Conservation (phyloP, 371 early-diverging fungal species). For the Caulochytrium protostelioides region DNA sequence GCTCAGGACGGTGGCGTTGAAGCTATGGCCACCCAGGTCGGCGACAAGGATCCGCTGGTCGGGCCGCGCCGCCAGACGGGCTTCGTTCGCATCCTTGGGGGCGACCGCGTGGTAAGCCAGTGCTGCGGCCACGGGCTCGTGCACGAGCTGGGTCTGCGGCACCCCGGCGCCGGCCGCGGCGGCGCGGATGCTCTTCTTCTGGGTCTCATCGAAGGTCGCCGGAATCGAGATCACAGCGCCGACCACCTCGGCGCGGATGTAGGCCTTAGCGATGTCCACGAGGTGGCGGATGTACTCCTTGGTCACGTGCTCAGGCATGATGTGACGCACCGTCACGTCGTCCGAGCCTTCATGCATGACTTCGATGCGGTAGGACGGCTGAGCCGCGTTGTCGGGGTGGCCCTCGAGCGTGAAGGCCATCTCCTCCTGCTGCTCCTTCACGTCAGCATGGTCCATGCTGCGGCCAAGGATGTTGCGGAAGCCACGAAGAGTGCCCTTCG, state of each 20-base stretch:
- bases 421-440: conserved; percentile 6
- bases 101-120: conserved; percentile 68
- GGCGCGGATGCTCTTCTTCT: conserved; percentile 53
- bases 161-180: conserved; percentile 81
- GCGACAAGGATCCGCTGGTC: conserved; percentile 74
- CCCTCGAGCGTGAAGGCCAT: conserved; percentile 11
- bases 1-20: conserved; percentile 76
- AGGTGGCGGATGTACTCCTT: conserved; percentile 30
- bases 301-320: conserved; percentile 20
- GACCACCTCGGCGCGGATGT: conserved; percentile 51
- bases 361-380: conserved; percentile 53
- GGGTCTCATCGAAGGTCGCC: conserved; percentile 66
- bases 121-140: conserved; percentile 93
- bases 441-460: conserved; percentile 14
- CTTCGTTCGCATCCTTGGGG: conserved; percentile 22
- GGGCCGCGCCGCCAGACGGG: conserved; percentile 18
- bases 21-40: conserved; percentile 90
- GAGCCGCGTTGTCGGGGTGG: conserved; percentile 30
- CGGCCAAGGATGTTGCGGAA: conserved; percentile 63
- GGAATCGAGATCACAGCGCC: conserved; percentile 90
- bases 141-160: conserved; percentile 60
- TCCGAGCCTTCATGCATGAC: conserved; percentile 13
- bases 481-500: conserved; percentile 60
- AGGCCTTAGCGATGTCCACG: conserved; percentile 69
- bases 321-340: too few species aligned